phyloP scores from a whole-genome alignment of 306 rosid genomes.

The Dicorynia guianensis region DNA sequence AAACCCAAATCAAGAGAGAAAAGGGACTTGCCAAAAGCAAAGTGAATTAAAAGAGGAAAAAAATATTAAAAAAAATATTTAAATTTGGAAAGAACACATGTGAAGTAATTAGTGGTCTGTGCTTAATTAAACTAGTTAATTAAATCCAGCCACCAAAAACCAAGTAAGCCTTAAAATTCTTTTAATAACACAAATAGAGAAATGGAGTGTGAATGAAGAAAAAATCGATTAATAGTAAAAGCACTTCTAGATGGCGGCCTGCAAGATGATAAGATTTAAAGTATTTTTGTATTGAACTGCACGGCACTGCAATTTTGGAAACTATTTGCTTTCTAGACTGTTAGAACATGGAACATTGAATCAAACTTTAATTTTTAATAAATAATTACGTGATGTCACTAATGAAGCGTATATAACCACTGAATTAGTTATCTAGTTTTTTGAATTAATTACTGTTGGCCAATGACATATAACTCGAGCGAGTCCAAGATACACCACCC shows the following conservation, averaged over 20 bases:
- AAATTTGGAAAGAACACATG: neutral
- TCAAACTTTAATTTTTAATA: neutral
- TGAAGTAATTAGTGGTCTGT: neutral
- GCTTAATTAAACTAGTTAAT: constrained; percentile 6
- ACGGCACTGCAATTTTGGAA: constrained; percentile 37
- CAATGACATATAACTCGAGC: neutral
- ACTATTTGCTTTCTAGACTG: constrained; percentile 39
- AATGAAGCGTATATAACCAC: neutral
- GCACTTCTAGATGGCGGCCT: constrained; percentile 47
- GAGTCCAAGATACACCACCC: constrained; percentile 16
- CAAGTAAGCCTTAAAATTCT: constrained; percentile 1
- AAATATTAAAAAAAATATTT: neutral
- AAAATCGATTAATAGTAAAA: neutral
- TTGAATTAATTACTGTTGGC: neutral
- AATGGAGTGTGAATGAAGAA: neutral
- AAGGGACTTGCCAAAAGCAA: neutral
- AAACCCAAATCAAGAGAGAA: neutral
- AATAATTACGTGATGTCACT: neutral
- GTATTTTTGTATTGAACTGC: constrained; percentile 29
- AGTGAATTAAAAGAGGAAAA: neutral
- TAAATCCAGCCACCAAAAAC: neutral
- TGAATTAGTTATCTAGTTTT: neutral
- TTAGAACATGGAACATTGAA: constrained; percentile 11
- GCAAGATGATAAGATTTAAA: neutral
- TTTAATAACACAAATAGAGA: neutral